Conservation (phyloP, 2,329 filamentous ascomycete species). For the Sphaerulina vaccinii region DNA sequence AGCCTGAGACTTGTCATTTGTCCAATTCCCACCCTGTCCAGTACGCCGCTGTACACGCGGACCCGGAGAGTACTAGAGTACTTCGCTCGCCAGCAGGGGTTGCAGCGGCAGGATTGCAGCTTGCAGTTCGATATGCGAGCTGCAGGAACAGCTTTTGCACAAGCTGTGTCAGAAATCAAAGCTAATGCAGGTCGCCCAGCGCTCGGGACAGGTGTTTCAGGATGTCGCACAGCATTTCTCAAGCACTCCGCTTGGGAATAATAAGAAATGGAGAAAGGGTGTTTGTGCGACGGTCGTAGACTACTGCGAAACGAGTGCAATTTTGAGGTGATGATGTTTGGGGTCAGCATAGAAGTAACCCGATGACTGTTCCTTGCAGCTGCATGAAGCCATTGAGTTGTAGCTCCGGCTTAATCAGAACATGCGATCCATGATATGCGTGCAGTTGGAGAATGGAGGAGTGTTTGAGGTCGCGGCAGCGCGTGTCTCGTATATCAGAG, state of each 20-base stretch:
- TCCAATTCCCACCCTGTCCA: too few relatives aligned
- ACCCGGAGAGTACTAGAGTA: too few relatives aligned
- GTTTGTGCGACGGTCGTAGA: background rate
- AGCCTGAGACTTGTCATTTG: too few relatives aligned
- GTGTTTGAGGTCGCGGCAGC: background rate
- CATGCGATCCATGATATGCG: background rate
- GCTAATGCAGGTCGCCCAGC: background rate
- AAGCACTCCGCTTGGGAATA: background rate
- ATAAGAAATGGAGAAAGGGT: background rate
- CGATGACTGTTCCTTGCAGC: too few relatives aligned
- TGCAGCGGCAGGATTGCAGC: too few relatives aligned
- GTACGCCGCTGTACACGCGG: too few relatives aligned
- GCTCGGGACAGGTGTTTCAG: background rate
- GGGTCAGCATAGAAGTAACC: background rate
- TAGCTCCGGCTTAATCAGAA: too few relatives aligned
- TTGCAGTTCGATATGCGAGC: background rate
- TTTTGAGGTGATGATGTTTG: background rate
- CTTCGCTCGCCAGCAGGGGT: too few relatives aligned
- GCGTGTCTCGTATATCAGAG: background rate
- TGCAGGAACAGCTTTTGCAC: background rate
- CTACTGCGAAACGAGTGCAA: constrained; percentile 1
- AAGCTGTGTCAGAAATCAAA: background rate
- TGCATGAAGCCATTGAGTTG: background rate
- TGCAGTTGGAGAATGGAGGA: background rate
- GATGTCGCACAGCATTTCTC: background rate